A percentile compares a stretch with the other conserved stretches of the same genome.
Evolutionary conservation across 768 basidiomycete species (phyloP).

Genomic region (Daedaleopsis nitida): DNA sequence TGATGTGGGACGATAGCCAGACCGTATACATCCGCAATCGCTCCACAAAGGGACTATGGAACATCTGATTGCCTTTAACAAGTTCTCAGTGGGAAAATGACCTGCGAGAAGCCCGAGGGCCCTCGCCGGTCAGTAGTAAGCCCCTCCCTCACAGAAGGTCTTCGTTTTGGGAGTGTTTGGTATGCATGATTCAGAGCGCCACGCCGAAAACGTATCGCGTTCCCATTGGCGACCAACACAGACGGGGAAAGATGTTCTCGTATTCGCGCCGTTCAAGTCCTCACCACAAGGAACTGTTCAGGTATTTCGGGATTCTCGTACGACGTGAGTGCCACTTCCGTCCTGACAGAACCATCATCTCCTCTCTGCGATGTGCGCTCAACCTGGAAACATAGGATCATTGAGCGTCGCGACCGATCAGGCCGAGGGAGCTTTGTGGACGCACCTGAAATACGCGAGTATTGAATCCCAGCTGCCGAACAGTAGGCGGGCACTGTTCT

Average conservation of each 20-base stretch:
- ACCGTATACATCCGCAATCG: background rate
- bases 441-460: slow-evolving; percentile 72
- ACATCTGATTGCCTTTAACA: background rate
- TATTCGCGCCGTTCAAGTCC: slow-evolving; percentile 36
- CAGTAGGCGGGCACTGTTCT: slow-evolving; percentile 48
- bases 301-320: slow-evolving; percentile 71
- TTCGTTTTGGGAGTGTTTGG: too few relatives aligned
- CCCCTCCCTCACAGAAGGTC: background rate
- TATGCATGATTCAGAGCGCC: background rate
- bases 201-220: background rate
- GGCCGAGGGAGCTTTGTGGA: background rate
- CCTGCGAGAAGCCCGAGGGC: background rate
- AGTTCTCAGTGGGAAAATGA: background rate
- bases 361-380: slow-evolving; percentile 39
- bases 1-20: background rate
- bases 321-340: slow-evolving; percentile 42
- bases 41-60: background rate
- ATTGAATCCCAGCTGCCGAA: slow-evolving; percentile 68
- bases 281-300: slow-evolving; percentile 71
- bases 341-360: slow-evolving; percentile 41
- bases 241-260: background rate
- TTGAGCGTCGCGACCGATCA: background rate
- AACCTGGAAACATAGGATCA: slow-evolving; percentile 40
- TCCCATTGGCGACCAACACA: background rate
- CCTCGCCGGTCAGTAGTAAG: background rate